Evolutionary conservation across 225 moss, liverwort and hornwort species (phyloP).

Genomic region (Marchantia paleacea): DNA sequence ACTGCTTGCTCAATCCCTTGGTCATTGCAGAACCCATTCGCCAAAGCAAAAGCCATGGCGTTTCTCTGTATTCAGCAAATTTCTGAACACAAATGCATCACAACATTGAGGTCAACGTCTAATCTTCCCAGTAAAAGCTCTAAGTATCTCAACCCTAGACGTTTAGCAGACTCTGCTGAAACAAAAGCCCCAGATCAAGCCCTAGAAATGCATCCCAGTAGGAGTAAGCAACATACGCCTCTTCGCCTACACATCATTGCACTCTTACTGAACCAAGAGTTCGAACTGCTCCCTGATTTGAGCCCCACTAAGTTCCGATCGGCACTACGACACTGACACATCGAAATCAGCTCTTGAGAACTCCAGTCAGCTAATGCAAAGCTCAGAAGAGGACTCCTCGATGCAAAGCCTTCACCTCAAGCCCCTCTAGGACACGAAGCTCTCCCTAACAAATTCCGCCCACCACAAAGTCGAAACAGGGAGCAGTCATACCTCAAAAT

Average conservation of each 20-base stretch:
- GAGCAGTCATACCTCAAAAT: neutral
- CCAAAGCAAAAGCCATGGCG: conserved; percentile 38
- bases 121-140: neutral
- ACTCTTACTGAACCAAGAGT: neutral
- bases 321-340: neutral
- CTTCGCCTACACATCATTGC: no score
- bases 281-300: neutral
- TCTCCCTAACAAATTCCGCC: neutral
- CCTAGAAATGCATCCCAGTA: neutral
- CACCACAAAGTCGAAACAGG: neutral
- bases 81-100: conserved; percentile 4
- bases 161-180: neutral
- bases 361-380: neutral
- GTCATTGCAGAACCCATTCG: conserved; percentile 33
- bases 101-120: neutral
- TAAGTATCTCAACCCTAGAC: conserved; percentile 3
- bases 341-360: neutral
- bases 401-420: neutral
- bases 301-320: neutral
- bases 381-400: neutral
- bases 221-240: neutral
- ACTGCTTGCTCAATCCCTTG: conserved; percentile 42
- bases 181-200: neutral
- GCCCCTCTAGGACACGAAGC: neutral
- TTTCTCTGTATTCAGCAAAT: neutral